These are phyloP conservation scores for Candida odintsovae DNA, from an alignment of 805 yeast species.

Conservation along the genomic window DNA sequence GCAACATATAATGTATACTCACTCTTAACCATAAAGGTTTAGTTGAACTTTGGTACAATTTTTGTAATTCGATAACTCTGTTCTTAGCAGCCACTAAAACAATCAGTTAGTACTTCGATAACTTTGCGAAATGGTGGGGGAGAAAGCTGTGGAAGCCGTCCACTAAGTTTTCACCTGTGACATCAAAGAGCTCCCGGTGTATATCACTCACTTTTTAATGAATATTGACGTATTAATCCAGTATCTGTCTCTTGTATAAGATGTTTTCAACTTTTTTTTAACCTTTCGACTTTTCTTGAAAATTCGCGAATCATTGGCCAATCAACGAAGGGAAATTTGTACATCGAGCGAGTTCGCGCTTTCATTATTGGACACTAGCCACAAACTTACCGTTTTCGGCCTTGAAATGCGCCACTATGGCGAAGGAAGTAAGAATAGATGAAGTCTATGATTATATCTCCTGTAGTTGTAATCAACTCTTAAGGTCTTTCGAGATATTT, in stretches of 20 bases:
- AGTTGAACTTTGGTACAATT: conserved; percentile 47
- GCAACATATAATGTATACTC: neutral
- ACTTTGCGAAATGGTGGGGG: neutral
- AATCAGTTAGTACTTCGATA: conserved; percentile 14
- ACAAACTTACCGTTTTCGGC: too few relatives aligned
- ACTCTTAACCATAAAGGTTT: conserved; percentile 54
- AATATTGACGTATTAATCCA: neutral
- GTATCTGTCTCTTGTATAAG: neutral
- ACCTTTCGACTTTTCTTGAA: conserved; percentile 4
- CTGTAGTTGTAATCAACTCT: too few relatives aligned
- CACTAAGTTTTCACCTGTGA: neutral
- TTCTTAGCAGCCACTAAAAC: conserved; percentile 31
- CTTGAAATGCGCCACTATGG: too few relatives aligned
- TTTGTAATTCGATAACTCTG: conserved; percentile 49
- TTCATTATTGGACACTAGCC: too few relatives aligned
- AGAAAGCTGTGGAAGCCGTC: neutral
- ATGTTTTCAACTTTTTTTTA: conserved; percentile 2
- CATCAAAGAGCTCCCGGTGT: neutral
- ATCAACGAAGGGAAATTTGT: neutral
- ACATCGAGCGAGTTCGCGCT: neutral
- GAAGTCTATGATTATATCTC: too few relatives aligned
- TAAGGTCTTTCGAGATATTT: too few relatives aligned
- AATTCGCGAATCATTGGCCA: conserved; percentile 6
- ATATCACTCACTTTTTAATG: conserved; percentile 2
- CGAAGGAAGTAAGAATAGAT: too few relatives aligned